phyloP scores from a whole-genome alignment of 139 green algal genomes.

The Coelastrella sp. region DNA sequence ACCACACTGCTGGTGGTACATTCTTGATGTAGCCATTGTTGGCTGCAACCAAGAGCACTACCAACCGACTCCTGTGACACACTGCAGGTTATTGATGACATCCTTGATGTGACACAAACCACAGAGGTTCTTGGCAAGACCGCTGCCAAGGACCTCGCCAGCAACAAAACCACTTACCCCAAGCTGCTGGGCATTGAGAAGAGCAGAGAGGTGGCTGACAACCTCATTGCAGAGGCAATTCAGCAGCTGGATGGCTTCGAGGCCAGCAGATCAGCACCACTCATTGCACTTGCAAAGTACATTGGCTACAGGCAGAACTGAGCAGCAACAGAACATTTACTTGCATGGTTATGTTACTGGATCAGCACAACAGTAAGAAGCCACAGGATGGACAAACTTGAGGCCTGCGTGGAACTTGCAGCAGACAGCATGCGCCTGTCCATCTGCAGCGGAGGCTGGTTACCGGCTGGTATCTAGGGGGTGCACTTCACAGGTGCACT shows the following conservation, averaged over 20 bases:
- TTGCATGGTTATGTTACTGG: no score
- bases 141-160: conserved; percentile 95
- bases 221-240: conserved; percentile 96
- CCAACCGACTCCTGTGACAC: background rate
- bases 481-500: no score
- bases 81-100: conserved; percentile 97
- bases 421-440: no score
- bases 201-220: conserved; percentile 77
- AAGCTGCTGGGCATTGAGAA: conserved; percentile 91
- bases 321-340: background rate
- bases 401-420: no score
- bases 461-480: no score
- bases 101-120: conserved; percentile 96
- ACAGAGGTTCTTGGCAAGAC: conserved; percentile 98
- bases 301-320: conserved; percentile 96
- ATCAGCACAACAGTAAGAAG: no score
- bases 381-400: no score
- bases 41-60: no score
- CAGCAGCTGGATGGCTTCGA: conserved; percentile 88
- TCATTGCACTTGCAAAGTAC: conserved; percentile 96
- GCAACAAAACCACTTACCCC: conserved; percentile 98
- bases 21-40: no score
- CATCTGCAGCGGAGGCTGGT: no score
- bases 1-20: background rate
- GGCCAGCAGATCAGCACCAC: conserved; percentile 78